Percentiles rank a stretch among this genome's conserved stretches.
These are phyloP conservation scores for Zymoseptoria tritici DNA, from an alignment of 2,329 filamentous ascomycete species.

Conservation along the genomic window DNA sequence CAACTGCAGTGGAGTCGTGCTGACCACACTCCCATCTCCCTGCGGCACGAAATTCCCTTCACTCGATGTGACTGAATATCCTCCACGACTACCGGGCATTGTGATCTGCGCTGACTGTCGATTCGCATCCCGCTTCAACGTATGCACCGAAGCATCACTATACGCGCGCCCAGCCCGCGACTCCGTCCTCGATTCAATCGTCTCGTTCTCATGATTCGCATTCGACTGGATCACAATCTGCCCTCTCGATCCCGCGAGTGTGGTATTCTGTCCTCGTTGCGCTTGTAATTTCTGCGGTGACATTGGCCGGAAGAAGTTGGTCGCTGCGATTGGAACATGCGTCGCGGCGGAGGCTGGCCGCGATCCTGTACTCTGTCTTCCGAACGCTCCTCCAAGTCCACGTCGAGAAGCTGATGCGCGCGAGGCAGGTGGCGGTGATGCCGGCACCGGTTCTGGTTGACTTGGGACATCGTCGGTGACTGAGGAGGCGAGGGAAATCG, in stretches of 20 bases:
- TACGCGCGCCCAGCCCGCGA: slow-evolving; percentile 45
- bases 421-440: neutral
- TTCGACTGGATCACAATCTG: slow-evolving; percentile 9
- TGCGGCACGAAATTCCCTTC: slow-evolving; percentile 1
- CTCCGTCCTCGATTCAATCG: slow-evolving; percentile 8
- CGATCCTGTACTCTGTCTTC: slow-evolving; percentile 11
- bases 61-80: slow-evolving; percentile 56
- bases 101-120: slow-evolving; percentile 12
- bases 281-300: slow-evolving; percentile 91
- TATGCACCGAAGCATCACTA: slow-evolving; percentile 52
- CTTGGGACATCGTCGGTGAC: neutral
- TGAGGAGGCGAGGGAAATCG: neutral
- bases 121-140: slow-evolving; percentile 9
- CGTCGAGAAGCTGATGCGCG: neutral
- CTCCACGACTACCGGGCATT: slow-evolving; percentile 70
- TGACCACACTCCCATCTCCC: slow-evolving; percentile 47
- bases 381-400: neutral
- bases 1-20: slow-evolving; percentile 36
- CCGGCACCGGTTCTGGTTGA: slow-evolving; percentile 23
- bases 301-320: slow-evolving; percentile 94
- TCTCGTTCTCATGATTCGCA: slow-evolving; percentile 17
- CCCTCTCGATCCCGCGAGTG: slow-evolving; percentile 15
- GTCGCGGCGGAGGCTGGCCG: slow-evolving; percentile 58
- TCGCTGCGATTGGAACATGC: slow-evolving; percentile 82
- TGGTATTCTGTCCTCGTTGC: slow-evolving; percentile 58